These are phyloP conservation scores for Arachnomyces sp. DNA, from an alignment of 2,329 filamentous ascomycete species.

Conservation along the genomic window DNA sequence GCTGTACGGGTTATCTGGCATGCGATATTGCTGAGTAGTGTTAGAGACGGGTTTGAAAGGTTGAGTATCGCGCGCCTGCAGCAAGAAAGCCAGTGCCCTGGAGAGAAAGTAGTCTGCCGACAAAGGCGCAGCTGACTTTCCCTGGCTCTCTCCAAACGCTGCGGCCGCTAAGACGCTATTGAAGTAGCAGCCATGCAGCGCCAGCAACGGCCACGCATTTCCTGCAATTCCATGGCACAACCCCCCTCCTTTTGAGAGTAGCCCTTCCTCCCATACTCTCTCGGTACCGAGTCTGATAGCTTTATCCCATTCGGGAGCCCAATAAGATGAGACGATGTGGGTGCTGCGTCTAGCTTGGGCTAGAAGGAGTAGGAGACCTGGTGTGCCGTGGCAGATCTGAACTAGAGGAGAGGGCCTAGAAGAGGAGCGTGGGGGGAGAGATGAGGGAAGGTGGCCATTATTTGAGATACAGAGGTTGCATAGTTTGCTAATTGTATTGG, in stretches of 20 bases:
- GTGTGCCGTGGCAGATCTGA: slow-evolving; percentile 36
- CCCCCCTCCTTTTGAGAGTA: slow-evolving; percentile 35
- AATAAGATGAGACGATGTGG: slow-evolving; percentile 20
- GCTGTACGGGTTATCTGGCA: slow-evolving; percentile 34
- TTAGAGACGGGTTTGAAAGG: slow-evolving; percentile 20
- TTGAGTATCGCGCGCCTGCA: slow-evolving; percentile 30
- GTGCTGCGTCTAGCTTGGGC: slow-evolving; percentile 24
- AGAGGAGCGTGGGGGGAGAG: slow-evolving; percentile 23
- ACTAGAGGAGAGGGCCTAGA: slow-evolving; percentile 25
- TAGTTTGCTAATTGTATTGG: slow-evolving; percentile 28
- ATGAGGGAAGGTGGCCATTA: slow-evolving; percentile 32
- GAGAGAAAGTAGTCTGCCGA: slow-evolving; percentile 32
- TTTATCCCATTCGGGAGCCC: slow-evolving; percentile 33
- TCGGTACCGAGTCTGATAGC: slow-evolving; percentile 26
- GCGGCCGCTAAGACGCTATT: too few relatives aligned
- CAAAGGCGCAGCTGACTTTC: slow-evolving; percentile 3
- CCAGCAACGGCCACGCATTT: slow-evolving; percentile 33
- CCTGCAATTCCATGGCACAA: slow-evolving; percentile 36
- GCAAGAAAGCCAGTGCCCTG: slow-evolving; percentile 28
- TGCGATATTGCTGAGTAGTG: slow-evolving; percentile 23
- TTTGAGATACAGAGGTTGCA: slow-evolving; percentile 27
- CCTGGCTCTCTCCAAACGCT: too few relatives aligned
- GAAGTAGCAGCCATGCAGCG: slow-evolving; percentile 22
- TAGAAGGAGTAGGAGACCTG: slow-evolving; percentile 31
- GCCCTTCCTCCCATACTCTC: slow-evolving; percentile 34